Evolutionary conservation across 129 eudicot species (phyloP).

Genomic region (Kitagawia praeruptora): DNA sequence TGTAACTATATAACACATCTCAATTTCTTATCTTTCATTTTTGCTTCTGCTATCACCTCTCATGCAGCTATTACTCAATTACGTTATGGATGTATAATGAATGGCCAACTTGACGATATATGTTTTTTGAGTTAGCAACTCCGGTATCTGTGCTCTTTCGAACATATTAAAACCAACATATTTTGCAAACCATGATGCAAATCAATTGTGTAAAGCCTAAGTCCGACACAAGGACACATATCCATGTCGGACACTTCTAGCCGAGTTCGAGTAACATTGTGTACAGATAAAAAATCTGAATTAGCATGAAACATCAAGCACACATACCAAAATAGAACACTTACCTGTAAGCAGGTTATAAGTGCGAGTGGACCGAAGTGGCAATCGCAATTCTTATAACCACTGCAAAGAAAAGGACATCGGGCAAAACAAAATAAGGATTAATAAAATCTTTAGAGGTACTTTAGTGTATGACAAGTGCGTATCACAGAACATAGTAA

Average conservation of each 20-base stretch:
- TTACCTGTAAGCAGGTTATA: conserved; percentile 82
- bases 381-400: conserved; percentile 49
- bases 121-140: too few species aligned
- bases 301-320: not conserved
- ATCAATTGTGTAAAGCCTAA: not conserved
- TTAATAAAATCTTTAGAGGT: not conserved
- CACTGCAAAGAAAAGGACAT: conserved; percentile 33
- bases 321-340: not conserved
- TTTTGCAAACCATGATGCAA: not conserved
- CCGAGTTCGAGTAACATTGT: too few species aligned
- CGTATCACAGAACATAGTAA: not conserved
- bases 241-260: too few species aligned
- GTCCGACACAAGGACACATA: too few species aligned
- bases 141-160: too few species aligned
- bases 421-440: conserved; percentile 10
- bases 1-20: too few species aligned
- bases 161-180: too few species aligned
- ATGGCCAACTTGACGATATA: not conserved
- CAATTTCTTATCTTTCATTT: too few species aligned
- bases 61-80: too few species aligned
- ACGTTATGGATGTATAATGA: too few species aligned
- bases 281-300: not conserved
- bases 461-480: not conserved
- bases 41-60: too few species aligned
- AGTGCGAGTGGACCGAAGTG: conserved; percentile 71